Evolutionary conservation across 306 rosid species (phyloP), one percentile per base, ranked within the genome.

Genomic region (Crotalaria pallida): DNA sequence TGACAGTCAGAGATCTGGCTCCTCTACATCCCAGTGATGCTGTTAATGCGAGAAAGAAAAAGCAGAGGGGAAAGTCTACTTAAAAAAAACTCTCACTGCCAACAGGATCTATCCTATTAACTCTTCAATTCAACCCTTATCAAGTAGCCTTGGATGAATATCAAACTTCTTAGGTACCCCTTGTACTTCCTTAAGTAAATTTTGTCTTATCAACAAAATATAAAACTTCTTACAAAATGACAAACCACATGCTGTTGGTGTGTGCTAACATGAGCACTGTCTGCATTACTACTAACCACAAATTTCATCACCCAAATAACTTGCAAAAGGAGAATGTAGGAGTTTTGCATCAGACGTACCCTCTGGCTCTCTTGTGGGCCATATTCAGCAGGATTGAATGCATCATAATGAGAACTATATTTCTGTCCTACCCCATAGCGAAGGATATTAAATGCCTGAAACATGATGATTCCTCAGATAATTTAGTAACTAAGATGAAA

Each of bases 371-470:
- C 67, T 74, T 80, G 92, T 51, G 92, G 92, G 19, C 91, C 96
- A 72, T 84, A 91, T 72, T 81, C 83, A 7, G 80, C 17, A 44
- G 86, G 75, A 74, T 72, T 48, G 86, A 91, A 86, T 10, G 89
- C 85, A 17, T 87, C 96, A 58, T 81, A 87, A 66, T 95, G 99
- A 75, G 96, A 79, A 70, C 63, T 63, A 74, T 95, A 95, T 84
- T 21, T 91, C 84, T 91, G 97, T 55, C 96, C 96, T 11, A 89
- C 52, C 81, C 84, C 81, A 79, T 95, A 89, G 66, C 91, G 91
- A 85, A 95, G 83, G 77, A 95, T 12, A 65, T 87, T 87, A 77
- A 89, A 95, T 70, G 87, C 91, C 99, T 94, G 96, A 83, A 87
- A 94, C 84, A 84, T 68, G 78, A 75, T 44, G 81, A 76, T 69